These are phyloP conservation scores for Podaxis sp. DNA, from an alignment of 768 basidiomycete genomes.

Conservation along the genomic window DNA sequence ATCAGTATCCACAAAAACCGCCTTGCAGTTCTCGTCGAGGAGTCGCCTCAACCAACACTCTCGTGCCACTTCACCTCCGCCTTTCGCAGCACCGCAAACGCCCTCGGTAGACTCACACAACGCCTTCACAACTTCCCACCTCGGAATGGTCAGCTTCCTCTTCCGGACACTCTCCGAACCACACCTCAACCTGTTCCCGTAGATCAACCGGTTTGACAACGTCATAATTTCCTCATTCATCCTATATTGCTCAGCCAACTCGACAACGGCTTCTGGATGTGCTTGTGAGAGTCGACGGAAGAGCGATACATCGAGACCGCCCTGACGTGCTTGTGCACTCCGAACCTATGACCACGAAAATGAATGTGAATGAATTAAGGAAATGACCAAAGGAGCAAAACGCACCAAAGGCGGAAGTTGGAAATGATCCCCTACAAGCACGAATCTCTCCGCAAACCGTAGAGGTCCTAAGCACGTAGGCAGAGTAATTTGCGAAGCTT, in stretches of 20 bases:
- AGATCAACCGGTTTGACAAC: conserved; percentile 16
- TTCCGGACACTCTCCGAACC: conserved; percentile 71
- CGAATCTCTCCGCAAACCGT: conserved; percentile 83
- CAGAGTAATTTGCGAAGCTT: conserved; percentile 95
- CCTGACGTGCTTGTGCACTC: conserved; percentile 71
- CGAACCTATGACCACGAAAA: conserved; percentile 54
- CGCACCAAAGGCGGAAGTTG: conserved; percentile 91
- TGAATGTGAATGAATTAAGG: not conserved
- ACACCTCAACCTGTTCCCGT: conserved; percentile 37
- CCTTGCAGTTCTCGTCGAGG: conserved; percentile 65
- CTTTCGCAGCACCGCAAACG: not conserved
- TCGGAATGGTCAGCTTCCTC: conserved; percentile 50
- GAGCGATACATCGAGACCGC: conserved; percentile 84
- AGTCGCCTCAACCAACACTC: conserved; percentile 72
- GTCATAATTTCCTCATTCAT: conserved; percentile 59
- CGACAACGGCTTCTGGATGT: conserved; percentile 81
- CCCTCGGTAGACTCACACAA: conserved; percentile 33
- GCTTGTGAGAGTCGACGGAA: conserved; percentile 87
- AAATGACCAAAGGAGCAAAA: not conserved
- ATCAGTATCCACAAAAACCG: conserved; percentile 95
- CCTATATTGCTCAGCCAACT: conserved; percentile 86
- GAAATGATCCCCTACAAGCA: conserved; percentile 96
- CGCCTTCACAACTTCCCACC: conserved; percentile 34
- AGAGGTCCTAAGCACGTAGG: conserved; percentile 94
- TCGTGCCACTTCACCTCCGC: conserved; percentile 8